Evolutionary conservation across 139 green algal species (phyloP).

Genomic region (Pseudopediastrum boryanum): DNA sequence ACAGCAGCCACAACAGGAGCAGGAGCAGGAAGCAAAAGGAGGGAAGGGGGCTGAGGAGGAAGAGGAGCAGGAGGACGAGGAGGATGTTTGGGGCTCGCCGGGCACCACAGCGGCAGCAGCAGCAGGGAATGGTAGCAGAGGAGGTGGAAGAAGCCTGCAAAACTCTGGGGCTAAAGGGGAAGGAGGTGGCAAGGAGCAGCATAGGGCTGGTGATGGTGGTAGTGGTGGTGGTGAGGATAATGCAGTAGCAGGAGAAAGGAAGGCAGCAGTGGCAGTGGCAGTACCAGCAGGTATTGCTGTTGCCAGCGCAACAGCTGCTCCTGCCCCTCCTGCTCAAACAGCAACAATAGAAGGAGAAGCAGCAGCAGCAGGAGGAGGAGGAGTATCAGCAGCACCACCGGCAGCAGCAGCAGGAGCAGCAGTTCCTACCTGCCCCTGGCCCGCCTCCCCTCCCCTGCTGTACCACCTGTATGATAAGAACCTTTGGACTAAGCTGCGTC

Average conservation of each 20-base stretch:
- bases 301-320: constrained; percentile 4
- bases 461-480: constrained; percentile 70
- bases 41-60: background rate
- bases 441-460: constrained; percentile 46
- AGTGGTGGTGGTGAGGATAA: background rate
- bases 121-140: too few relatives aligned
- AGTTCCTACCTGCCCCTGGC: background rate
- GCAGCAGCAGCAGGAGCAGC: constrained; percentile 24
- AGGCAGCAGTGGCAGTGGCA: background rate
- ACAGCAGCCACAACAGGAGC: background rate
- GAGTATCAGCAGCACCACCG: constrained; percentile 6
- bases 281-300: background rate
- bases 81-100: too few relatives aligned
- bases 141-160: too few relatives aligned
- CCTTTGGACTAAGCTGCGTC: constrained; percentile 96
- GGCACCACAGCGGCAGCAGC: too few relatives aligned
- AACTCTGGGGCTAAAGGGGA: too few relatives aligned
- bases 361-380: background rate
- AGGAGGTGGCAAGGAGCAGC: too few relatives aligned
- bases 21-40: background rate
- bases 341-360: constrained; percentile 6
- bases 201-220: background rate
- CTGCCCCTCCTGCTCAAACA: constrained; percentile 5
- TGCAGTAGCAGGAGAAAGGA: background rate
- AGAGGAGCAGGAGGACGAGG: constrained; percentile 1